phyloP scores from a whole-genome alignment of 192 early-diverging fungal genomes.

The Lunasporangiospora selenospora region DNA sequence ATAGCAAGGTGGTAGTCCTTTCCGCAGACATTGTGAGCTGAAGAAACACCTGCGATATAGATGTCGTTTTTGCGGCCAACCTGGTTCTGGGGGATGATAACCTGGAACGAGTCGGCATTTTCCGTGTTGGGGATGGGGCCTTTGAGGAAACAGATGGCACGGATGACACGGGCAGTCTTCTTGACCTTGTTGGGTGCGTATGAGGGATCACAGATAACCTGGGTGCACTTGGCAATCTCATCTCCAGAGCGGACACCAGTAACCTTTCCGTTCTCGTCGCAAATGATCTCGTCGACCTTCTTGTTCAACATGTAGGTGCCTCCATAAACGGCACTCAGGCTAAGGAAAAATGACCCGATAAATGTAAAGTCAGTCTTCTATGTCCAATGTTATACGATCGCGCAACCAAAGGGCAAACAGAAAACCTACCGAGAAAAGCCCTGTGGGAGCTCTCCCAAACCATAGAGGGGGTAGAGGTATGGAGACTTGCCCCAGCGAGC shows the following conservation, averaged over 20 bases:
- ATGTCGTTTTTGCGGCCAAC: slow-evolving; percentile 94
- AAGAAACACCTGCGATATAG: slow-evolving; percentile 92
- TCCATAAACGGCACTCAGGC: slow-evolving; percentile 96
- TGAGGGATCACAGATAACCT: slow-evolving; percentile 96
- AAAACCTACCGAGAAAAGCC: slow-evolving; percentile 84
- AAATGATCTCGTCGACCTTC: slow-evolving; percentile 89
- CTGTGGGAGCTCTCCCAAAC: slow-evolving; percentile 98
- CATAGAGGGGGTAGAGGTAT: slow-evolving; percentile 99
- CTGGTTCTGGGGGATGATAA: slow-evolving; percentile 99
- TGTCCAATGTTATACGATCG: no score
- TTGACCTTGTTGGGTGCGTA: slow-evolving; percentile 87
- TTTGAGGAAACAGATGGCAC: slow-evolving; percentile 94
- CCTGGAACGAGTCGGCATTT: slow-evolving; percentile 88
- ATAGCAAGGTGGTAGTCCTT: slow-evolving; percentile 92
- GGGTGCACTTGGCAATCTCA: slow-evolving; percentile 82
- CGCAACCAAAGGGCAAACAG: not conserved
- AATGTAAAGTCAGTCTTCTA: no score
- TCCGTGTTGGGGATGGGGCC: slow-evolving; percentile 91
- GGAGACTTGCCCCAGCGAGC: slow-evolving; percentile 94
- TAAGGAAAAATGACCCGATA: slow-evolving; percentile 27
- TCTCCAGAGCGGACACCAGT: slow-evolving; percentile 90
- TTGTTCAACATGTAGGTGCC: slow-evolving; percentile 99
- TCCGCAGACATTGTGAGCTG: slow-evolving; percentile 91
- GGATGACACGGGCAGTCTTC: slow-evolving; percentile 86
- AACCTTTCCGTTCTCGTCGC: slow-evolving; percentile 82